phyloP scores from a whole-genome alignment of 2,329 filamentous ascomycete species.

The Neopestalotiopsis rosae region DNA sequence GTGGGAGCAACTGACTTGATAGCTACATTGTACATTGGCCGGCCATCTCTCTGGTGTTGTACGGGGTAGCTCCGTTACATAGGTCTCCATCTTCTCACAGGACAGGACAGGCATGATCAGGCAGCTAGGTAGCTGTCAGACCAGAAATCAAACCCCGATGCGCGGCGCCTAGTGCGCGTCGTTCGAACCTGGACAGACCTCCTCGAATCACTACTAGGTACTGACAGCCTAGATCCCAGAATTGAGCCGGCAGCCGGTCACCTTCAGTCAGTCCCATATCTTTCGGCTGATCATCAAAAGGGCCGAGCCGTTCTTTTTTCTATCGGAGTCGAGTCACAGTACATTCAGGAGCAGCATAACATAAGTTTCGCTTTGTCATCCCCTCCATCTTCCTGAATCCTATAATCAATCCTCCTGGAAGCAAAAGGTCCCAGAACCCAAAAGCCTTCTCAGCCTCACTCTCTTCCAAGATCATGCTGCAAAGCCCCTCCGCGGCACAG shows the following conservation, averaged over 20 bases:
- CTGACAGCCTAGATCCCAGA: not conserved
- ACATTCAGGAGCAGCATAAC: no score
- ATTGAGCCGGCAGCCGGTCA: not conserved
- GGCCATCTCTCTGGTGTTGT: not conserved
- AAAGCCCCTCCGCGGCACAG: not conserved
- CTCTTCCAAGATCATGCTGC: not conserved
- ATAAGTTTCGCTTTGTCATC: slow-evolving; percentile 7
- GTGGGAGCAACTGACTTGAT: not conserved
- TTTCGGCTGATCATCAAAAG: slow-evolving; percentile 7
- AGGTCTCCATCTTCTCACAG: not conserved
- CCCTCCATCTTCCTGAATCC: not conserved
- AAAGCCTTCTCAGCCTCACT: slow-evolving; percentile 3
- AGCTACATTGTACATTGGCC: not conserved
- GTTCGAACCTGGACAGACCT: not conserved
- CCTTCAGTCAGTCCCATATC: not conserved
- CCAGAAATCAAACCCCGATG: not conserved
- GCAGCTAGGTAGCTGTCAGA: not conserved
- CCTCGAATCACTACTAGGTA: not conserved
- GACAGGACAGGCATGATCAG: not conserved
- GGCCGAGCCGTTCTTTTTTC: slow-evolving; percentile 3
- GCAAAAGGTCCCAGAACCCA: not conserved
- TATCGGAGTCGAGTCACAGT: not conserved
- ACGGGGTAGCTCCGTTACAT: slow-evolving; percentile 1
- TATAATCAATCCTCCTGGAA: not conserved
- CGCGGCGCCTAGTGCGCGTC: not conserved